Conservation (phyloP, 2,329 filamentous ascomycete species). For the Phialophora chinensis region DNA sequence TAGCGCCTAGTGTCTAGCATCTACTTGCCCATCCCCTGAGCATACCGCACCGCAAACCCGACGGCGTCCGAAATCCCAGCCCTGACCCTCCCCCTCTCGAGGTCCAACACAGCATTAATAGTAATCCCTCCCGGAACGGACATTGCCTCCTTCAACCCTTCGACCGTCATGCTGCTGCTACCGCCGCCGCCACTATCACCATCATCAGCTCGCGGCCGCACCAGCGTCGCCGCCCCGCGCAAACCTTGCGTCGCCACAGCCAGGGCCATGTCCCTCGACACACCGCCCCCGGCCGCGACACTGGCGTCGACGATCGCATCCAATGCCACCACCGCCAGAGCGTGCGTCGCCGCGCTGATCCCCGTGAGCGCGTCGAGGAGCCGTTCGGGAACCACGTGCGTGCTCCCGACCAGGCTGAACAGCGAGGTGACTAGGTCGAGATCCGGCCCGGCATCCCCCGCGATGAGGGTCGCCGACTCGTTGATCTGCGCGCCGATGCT, state of each 20-base stretch:
- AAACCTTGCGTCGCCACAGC: slow-evolving; percentile 57
- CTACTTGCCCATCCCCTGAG: not conserved
- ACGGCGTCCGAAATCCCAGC: slow-evolving; percentile 20
- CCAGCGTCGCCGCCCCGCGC: slow-evolving; percentile 39
- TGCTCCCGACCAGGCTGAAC: not conserved
- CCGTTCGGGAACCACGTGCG: slow-evolving; percentile 55
- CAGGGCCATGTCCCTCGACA: slow-evolving; percentile 45
- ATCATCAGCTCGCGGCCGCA: not conserved
- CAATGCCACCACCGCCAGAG: slow-evolving; percentile 38
- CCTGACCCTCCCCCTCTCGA: slow-evolving; percentile 49
- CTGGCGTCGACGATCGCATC: slow-evolving; percentile 60
- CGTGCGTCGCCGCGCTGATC: slow-evolving; percentile 50
- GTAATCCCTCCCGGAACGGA: slow-evolving; percentile 59
- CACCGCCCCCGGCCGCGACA: slow-evolving; percentile 57
- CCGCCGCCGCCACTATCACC: not conserved
- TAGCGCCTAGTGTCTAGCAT: not conserved
- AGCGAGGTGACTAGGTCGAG: slow-evolving; percentile 4
- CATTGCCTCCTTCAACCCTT: slow-evolving; percentile 57
- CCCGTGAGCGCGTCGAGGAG: slow-evolving; percentile 65
- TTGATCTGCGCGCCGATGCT: slow-evolving; percentile 55
- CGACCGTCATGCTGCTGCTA: slow-evolving; percentile 33
- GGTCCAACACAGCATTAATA: slow-evolving; percentile 55
- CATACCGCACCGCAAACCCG: slow-evolving; percentile 13
- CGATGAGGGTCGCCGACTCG: slow-evolving; percentile 57
- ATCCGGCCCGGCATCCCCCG: slow-evolving; percentile 47